Percentiles rank a stretch among this genome's conserved stretches.
Conservation (phyloP, 768 basidiomycete genomes). For the Phylloporus sp. region DNA sequence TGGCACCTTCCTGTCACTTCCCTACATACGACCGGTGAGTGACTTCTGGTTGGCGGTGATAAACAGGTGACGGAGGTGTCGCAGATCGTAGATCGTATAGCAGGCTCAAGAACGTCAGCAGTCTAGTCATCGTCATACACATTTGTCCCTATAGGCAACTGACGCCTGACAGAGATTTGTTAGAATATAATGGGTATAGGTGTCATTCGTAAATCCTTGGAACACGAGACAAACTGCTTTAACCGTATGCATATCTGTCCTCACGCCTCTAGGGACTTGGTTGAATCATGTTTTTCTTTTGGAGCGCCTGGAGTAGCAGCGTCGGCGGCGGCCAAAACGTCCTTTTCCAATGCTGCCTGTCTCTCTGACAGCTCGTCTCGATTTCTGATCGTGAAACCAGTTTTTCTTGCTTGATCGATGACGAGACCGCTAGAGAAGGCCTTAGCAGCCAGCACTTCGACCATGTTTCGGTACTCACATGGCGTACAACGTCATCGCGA, state of each 20-base stretch:
- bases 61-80: conserved; percentile 4
- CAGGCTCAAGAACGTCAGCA: conserved; percentile 73
- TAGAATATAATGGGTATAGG: conserved; percentile 15
- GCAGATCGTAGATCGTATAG: conserved; percentile 75
- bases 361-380: conserved; percentile 38
- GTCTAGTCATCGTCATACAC: conserved; percentile 40
- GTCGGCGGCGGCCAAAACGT: not conserved
- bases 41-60: not conserved
- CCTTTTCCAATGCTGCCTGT: conserved; percentile 2
- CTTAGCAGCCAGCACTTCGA: not conserved
- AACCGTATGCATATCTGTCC: not conserved
- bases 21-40: conserved; percentile 80
- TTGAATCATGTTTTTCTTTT: conserved; percentile 11
- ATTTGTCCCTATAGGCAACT: conserved; percentile 7
- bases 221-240: not conserved
- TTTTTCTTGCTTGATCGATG: conserved; percentile 45
- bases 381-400: conserved; percentile 49
- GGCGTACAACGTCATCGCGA: conserved; percentile 55
- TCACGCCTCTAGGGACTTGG: conserved; percentile 14
- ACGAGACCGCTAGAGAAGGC: conserved; percentile 45
- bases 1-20: conserved; percentile 80
- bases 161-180: conserved; percentile 6
- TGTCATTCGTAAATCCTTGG: conserved; percentile 4
- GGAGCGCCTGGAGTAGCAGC: conserved; percentile 1
- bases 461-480: conserved; percentile 36